Evolutionary conservation across 306 rosid genomes (phyloP).

Genomic region (Potentilla sterilis): DNA sequence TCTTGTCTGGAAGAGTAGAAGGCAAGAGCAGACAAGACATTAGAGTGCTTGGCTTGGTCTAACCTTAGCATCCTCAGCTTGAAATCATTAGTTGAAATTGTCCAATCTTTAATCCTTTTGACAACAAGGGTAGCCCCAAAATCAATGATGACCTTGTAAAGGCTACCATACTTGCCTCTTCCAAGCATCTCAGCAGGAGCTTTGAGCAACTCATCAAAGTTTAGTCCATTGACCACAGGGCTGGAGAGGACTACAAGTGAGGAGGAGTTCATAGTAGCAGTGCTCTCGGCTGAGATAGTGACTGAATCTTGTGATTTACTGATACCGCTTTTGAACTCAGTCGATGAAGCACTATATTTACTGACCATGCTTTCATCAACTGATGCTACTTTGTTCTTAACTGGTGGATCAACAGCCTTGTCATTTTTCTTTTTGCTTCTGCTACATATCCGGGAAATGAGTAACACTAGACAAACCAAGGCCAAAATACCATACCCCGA

Average conservation of each 20-base stretch:
- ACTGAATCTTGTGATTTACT: conserved; percentile 50
- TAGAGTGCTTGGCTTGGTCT: conserved; percentile 52
- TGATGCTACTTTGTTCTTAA: conserved; percentile 25
- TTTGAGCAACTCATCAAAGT: conserved; percentile 65
- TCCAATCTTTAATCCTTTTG: conserved; percentile 66
- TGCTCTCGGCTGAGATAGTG: conserved; percentile 44
- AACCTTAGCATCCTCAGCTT: conserved; percentile 60
- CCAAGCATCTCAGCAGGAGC: conserved; percentile 91
- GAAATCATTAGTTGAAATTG: conserved; percentile 50
- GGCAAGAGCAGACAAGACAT: conserved; percentile 62
- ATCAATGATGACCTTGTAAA: conserved; percentile 65
- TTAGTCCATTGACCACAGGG: conserved; percentile 46
- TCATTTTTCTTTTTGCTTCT: conserved; percentile 36
- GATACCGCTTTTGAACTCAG: conserved; percentile 37
- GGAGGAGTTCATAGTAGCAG: conserved; percentile 38
- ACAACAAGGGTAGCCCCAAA: conserved; percentile 58
- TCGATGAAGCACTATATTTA: conserved; percentile 36
- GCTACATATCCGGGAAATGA: conserved; percentile 37
- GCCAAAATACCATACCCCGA: conserved; percentile 61
- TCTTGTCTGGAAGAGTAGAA: conserved; percentile 69
- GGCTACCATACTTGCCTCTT: conserved; percentile 69
- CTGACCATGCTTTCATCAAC: conserved; percentile 26
- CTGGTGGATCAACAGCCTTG: conserved; percentile 30
- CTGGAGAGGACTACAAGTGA: conserved; percentile 63
- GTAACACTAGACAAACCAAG: conserved; percentile 26